Conservation (phyloP, 2,329 filamentous ascomycete genomes). For the Colletotrichum destructivum region DNA sequence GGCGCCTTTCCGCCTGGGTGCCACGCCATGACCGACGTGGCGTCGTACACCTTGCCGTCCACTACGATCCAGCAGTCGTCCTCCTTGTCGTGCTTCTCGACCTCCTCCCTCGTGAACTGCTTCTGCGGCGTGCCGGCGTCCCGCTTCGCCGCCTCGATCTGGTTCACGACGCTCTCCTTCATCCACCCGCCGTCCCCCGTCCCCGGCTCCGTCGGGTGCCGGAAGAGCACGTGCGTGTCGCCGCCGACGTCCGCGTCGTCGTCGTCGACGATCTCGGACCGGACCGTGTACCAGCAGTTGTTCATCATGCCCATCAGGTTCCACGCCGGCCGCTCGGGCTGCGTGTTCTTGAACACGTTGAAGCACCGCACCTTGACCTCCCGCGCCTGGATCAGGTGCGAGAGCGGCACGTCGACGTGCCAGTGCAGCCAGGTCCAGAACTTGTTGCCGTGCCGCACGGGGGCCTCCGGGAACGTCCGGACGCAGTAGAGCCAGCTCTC, state of each 20-base stretch:
- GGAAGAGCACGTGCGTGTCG: conserved; percentile 55
- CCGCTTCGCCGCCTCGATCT: conserved; percentile 60
- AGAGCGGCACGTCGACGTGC: conserved; percentile 64
- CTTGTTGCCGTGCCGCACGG: conserved; percentile 66
- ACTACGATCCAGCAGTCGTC: conserved; percentile 69
- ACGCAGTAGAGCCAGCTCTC: conserved; percentile 56
- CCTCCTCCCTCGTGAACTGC: conserved; percentile 67
- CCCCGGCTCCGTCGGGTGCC: conserved; percentile 62
- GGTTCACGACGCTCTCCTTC: conserved; percentile 61
- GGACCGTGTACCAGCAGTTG: conserved; percentile 65
- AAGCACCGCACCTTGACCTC: conserved; percentile 63
- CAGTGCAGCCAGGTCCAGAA: conserved; percentile 70
- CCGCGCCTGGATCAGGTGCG: conserved; percentile 58
- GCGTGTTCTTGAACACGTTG: conserved; percentile 66
- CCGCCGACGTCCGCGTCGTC: conserved; percentile 14
- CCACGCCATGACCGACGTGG: conserved; percentile 62
- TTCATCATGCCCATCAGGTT: conserved; percentile 70
- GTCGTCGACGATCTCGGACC: conserved; percentile 54
- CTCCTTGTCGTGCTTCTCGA: conserved; percentile 64
- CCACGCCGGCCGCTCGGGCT: conserved; percentile 62
- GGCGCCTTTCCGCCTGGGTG: conserved; percentile 65
- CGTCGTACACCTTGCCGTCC: conserved; percentile 66
- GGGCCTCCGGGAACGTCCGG: conserved; percentile 60
- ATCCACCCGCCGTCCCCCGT: conserved; percentile 65
- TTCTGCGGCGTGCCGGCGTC: conserved; percentile 61